Percentiles rank a stretch among this genome's conserved stretches.
Conservation (phyloP, 208 protist species). For the Leishmania gerbilli region DNA sequence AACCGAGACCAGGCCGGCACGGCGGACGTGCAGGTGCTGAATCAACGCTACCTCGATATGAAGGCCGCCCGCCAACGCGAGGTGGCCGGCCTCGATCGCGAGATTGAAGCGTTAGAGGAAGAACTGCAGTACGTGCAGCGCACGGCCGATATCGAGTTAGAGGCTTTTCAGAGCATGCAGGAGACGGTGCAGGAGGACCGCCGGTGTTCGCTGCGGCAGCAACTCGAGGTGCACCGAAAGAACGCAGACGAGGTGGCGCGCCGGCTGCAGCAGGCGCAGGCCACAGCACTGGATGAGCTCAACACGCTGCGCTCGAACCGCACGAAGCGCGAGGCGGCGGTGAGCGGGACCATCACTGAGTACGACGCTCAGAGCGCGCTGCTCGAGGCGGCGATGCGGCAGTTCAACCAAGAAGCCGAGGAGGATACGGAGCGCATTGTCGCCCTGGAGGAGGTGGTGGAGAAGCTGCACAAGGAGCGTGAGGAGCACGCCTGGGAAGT, state of each 20-base stretch:
- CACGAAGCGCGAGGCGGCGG: slow-evolving; percentile 79
- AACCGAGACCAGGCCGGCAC: slow-evolving; percentile 87
- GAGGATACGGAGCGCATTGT: slow-evolving; percentile 75
- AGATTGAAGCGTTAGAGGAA: slow-evolving; percentile 68
- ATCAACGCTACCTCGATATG: slow-evolving; percentile 82
- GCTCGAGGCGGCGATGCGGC: slow-evolving; percentile 38
- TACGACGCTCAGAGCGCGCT: slow-evolving; percentile 76
- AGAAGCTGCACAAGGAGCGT: slow-evolving; percentile 52
- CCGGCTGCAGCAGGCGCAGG: slow-evolving; percentile 38
- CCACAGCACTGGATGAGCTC: slow-evolving; percentile 56
- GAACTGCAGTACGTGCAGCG: slow-evolving; percentile 75
- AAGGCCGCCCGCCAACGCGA: slow-evolving; percentile 61
- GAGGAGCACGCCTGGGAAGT: slow-evolving; percentile 75
- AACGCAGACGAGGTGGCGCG: slow-evolving; percentile 45
- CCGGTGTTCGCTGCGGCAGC: slow-evolving; percentile 39
- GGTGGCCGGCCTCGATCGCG: slow-evolving; percentile 64
- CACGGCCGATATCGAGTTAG: slow-evolving; percentile 73
- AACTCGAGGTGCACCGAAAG: slow-evolving; percentile 55
- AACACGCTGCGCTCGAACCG: slow-evolving; percentile 62
- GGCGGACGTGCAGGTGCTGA: slow-evolving; percentile 90
- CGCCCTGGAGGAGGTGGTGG: slow-evolving; percentile 62
- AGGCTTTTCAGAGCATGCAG: slow-evolving; percentile 63
- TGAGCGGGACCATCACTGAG: slow-evolving; percentile 83
- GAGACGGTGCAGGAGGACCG: slow-evolving; percentile 55
- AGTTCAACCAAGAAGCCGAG: slow-evolving; percentile 77